These are phyloP conservation scores for Melanogaster broomeanus DNA, from an alignment of 768 basidiomycete species.

Conservation along the genomic window DNA sequence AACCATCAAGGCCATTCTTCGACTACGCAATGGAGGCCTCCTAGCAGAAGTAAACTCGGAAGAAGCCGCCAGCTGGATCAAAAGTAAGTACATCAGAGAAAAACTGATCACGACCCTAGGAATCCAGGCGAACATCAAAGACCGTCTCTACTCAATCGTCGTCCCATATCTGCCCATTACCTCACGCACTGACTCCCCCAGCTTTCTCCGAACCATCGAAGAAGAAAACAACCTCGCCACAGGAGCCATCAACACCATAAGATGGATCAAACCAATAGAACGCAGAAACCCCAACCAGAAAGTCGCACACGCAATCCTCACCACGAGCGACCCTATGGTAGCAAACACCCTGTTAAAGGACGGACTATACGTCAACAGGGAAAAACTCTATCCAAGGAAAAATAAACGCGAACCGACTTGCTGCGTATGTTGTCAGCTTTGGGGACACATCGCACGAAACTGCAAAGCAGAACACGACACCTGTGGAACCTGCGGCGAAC, in stretches of 20 bases:
- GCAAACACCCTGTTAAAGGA: conserved; percentile 27
- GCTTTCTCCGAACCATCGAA: conserved; percentile 8
- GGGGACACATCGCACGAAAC: conserved; percentile 1
- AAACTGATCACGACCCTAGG: conserved; percentile 1
- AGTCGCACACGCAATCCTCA: conserved; percentile 24
- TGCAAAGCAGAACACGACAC: background rate
- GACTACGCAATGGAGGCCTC: conserved; percentile 11
- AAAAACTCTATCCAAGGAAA: conserved; percentile 9
- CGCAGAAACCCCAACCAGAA: conserved; percentile 14
- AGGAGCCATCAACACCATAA: conserved; percentile 7
- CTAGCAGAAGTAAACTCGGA: conserved; percentile 12
- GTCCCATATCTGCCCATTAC: conserved; percentile 24
- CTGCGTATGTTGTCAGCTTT: background rate
- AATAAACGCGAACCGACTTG: background rate
- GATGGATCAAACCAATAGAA: conserved; percentile 30
- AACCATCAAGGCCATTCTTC: background rate
- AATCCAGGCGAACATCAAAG: background rate
- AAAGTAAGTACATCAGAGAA: background rate
- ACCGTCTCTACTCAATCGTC: conserved; percentile 5
- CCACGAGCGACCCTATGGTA: conserved; percentile 10
- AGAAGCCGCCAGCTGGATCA: conserved; percentile 19
- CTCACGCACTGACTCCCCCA: conserved; percentile 6
- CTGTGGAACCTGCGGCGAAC: background rate
- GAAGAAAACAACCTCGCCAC: conserved; percentile 6
- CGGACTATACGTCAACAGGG: conserved; percentile 18